A percentile compares a stretch with the other conserved stretches of the same genome.
Conservation (phyloP, 768 basidiomycete genomes). For the Amanita brunnescens region DNA sequence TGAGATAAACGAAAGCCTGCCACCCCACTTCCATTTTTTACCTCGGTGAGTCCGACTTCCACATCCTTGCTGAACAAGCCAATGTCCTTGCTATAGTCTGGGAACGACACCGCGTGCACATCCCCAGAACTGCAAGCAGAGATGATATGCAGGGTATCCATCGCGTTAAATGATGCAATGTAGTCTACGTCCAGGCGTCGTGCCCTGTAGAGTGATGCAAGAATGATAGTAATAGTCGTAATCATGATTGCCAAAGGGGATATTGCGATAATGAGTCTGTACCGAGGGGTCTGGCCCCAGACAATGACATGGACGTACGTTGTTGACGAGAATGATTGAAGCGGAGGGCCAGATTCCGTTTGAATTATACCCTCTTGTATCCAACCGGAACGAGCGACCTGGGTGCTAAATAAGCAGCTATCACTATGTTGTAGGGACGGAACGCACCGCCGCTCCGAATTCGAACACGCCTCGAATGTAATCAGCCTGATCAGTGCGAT, state of each 20-base stretch:
- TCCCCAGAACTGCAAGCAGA: background rate
- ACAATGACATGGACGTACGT: background rate
- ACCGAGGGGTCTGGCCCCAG: background rate
- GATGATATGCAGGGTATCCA: background rate
- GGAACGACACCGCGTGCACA: background rate
- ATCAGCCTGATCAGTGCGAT: background rate
- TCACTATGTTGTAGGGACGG: too few species aligned
- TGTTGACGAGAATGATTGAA: too few species aligned
- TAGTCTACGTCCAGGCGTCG: background rate
- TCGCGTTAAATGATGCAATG: too few species aligned
- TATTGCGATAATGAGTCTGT: background rate
- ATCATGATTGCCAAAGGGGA: too few species aligned
- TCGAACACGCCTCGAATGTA: background rate
- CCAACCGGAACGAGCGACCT: too few species aligned
- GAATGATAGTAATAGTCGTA: too few species aligned
- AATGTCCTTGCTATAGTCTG: background rate
- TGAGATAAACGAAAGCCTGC: too few species aligned
- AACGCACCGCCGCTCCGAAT: background rate
- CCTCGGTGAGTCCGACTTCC: background rate
- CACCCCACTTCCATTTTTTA: too few species aligned
- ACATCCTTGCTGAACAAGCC: background rate
- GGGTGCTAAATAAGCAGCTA: too few species aligned
- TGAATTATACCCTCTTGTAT: too few species aligned
- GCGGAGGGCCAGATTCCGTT: too few species aligned
- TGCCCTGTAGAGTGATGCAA: background rate